phyloP scores from a whole-genome alignment of 2,329 filamentous ascomycete species.

The Trichoderma harzianum region DNA sequence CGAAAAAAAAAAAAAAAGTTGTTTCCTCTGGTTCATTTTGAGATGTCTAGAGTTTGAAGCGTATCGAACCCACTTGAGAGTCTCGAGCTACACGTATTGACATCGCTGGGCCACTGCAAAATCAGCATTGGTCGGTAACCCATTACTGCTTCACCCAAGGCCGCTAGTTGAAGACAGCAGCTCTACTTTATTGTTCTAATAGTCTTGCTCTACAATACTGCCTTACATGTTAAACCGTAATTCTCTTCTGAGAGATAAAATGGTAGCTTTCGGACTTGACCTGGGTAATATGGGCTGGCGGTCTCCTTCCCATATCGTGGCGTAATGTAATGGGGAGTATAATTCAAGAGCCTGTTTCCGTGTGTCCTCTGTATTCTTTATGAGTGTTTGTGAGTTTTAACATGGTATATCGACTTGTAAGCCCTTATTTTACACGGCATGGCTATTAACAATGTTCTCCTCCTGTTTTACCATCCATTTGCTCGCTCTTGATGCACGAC shows the following conservation, averaged over 20 bases:
- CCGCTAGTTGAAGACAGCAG: not conserved
- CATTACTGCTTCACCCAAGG: not conserved
- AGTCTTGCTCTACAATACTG: not conserved
- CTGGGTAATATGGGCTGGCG: not conserved
- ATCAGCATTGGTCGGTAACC: not conserved
- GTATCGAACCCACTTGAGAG: too few species aligned
- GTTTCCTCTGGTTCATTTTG: not conserved
- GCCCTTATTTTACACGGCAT: too few species aligned
- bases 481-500: too few species aligned
- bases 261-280: not conserved
- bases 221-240: not conserved
- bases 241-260: not conserved
- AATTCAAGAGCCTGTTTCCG: not conserved
- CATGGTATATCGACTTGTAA: too few species aligned
- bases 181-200: not conserved
- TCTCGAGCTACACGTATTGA: not conserved
- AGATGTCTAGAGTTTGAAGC: not conserved
- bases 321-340: not conserved
- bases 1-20: not conserved
- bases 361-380: not conserved
- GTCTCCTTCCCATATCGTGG: not conserved
- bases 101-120: not conserved
- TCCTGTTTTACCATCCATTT: too few species aligned
- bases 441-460: too few species aligned
- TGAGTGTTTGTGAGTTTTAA: too few species aligned